A percentile compares a stretch with the other conserved stretches of the same genome.
Conservation (phyloP, 1,284 basidiomycete genomes). For the Ceratobasidium sp. region DNA sequence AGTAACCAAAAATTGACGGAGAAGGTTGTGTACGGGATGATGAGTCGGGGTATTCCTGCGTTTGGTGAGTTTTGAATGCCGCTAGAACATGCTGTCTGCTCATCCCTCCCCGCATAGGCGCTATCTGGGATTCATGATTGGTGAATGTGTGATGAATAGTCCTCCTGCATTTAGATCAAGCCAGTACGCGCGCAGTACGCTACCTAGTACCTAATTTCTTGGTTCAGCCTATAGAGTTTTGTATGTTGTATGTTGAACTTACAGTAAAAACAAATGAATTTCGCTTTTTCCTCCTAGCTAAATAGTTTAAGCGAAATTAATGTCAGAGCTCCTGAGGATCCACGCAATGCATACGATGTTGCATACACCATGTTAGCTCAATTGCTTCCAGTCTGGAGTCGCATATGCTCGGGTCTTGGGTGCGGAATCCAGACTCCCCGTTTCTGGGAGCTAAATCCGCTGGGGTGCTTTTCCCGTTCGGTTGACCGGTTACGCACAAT, state of each 20-base stretch:
- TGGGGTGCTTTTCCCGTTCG: not conserved
- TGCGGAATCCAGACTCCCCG: not conserved
- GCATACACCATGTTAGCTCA: not conserved
- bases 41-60: slow-evolving; percentile 70
- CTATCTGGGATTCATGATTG: slow-evolving; percentile 48
- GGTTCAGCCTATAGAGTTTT: slow-evolving; percentile 5
- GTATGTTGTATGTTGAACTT: slow-evolving; percentile 4
- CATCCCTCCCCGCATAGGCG: slow-evolving; percentile 41
- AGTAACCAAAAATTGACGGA: slow-evolving; percentile 72
- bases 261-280: slow-evolving; percentile 7
- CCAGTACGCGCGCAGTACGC: not conserved
- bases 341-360: slow-evolving; percentile 10
- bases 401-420: not conserved
- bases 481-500: not conserved
- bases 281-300: slow-evolving; percentile 8
- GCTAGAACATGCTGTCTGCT: not conserved
- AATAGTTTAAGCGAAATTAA: slow-evolving; percentile 17
- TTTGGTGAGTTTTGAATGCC: slow-evolving; percentile 60
- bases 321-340: slow-evolving; percentile 10
- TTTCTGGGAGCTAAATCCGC: slow-evolving; percentile 2
- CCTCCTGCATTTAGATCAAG: not conserved
- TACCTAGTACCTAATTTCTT: not conserved
- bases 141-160: not conserved
- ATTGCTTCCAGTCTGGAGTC: slow-evolving; percentile 17
- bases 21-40: slow-evolving; percentile 59